phyloP scores from a whole-genome alignment of 2,329 filamentous ascomycete species.

The Xylaria sp. region DNA sequence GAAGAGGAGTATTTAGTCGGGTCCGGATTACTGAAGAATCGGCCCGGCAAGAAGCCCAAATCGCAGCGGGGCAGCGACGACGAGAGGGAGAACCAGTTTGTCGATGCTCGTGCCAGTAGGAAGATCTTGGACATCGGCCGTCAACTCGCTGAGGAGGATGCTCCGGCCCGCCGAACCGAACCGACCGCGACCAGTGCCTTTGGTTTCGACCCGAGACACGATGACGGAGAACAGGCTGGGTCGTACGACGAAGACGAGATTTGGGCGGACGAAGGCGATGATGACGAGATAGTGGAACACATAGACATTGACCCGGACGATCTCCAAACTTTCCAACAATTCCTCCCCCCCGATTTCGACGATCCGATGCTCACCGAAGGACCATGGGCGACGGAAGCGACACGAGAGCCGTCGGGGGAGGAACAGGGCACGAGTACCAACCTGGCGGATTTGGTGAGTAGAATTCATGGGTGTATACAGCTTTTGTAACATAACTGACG shows the following conservation, averaged over 20 bases:
- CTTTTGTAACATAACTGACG: slow-evolving; percentile 12
- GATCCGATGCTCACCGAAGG: slow-evolving; percentile 78
- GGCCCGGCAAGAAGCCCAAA: slow-evolving; percentile 72
- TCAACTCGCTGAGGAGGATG: slow-evolving; percentile 86
- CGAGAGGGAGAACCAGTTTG: slow-evolving; percentile 74
- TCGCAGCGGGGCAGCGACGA: slow-evolving; percentile 72
- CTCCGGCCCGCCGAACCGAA: slow-evolving; percentile 57
- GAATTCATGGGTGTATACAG: background rate
- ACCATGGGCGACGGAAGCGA: slow-evolving; percentile 59
- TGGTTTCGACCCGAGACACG: slow-evolving; percentile 81
- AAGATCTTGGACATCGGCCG: slow-evolving; percentile 92
- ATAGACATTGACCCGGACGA: slow-evolving; percentile 90
- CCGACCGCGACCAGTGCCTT: slow-evolving; percentile 71
- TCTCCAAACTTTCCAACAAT: slow-evolving; percentile 89
- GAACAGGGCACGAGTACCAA: slow-evolving; percentile 73
- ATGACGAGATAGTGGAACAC: slow-evolving; percentile 75
- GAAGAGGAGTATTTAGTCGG: slow-evolving; percentile 82
- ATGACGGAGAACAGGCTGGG: slow-evolving; percentile 66
- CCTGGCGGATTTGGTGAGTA: slow-evolving; percentile 83
- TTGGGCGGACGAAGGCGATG: slow-evolving; percentile 79
- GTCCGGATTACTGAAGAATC: slow-evolving; percentile 75
- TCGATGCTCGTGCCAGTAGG: slow-evolving; percentile 88
- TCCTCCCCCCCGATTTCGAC: slow-evolving; percentile 74
- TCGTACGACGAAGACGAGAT: slow-evolving; percentile 68
- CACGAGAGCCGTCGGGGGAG: slow-evolving; percentile 51